These are phyloP conservation scores for Rhizopus stolonifer DNA, from an alignment of 371 early-diverging fungal genomes.

Conservation along the genomic window DNA sequence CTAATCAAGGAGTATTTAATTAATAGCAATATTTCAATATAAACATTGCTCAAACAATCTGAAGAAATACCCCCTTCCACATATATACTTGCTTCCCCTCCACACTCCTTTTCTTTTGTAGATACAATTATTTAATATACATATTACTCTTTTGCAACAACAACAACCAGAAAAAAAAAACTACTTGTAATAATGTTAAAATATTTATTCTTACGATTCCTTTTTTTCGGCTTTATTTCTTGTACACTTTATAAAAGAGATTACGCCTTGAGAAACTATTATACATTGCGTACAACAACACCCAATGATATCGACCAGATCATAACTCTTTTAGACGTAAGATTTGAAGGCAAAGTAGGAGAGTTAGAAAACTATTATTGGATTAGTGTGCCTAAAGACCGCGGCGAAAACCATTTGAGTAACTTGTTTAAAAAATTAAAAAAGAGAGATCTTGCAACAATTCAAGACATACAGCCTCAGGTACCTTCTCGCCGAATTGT, in stretches of 20 bases:
- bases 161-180: too few species aligned
- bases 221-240: background rate
- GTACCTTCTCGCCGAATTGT: constrained; percentile 31
- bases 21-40: constrained; percentile 1
- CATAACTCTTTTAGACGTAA: constrained; percentile 42
- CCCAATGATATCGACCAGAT: constrained; percentile 27
- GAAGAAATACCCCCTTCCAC: constrained; percentile 1
- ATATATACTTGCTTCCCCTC: background rate
- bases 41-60: constrained; percentile 1
- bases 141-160: background rate
- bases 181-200: too few species aligned
- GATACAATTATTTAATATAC: background rate
- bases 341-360: constrained; percentile 67
- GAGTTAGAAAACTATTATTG: constrained; percentile 64
- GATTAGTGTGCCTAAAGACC: constrained; percentile 43
- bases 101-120: background rate
- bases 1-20: constrained; percentile 6
- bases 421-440: constrained; percentile 1
- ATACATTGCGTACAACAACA: constrained; percentile 46
- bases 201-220: background rate
- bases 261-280: constrained; percentile 43
- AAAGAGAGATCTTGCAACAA: constrained; percentile 8
- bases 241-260: constrained; percentile 17
- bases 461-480: constrained; percentile 18
- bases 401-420: background rate